phyloP scores from a whole-genome alignment of 306 rosid species.

The Dryas drummondii region DNA sequence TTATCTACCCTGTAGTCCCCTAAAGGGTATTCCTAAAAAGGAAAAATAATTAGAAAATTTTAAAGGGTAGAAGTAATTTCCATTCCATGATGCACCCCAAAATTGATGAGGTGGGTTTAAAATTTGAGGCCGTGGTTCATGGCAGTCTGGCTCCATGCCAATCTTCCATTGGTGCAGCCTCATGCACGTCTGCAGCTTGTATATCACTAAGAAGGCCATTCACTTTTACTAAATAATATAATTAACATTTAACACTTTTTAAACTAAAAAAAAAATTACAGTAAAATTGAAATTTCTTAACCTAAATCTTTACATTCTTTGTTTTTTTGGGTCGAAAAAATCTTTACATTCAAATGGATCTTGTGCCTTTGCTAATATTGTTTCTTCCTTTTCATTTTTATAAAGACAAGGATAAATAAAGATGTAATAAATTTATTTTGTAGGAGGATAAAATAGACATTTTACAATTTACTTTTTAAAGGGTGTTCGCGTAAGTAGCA shows the following conservation, averaged over 20 bases:
- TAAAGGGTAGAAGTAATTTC: background rate
- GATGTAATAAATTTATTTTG: too few relatives aligned
- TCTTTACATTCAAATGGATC: too few relatives aligned
- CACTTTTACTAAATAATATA: background rate
- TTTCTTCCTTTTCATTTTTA: too few relatives aligned
- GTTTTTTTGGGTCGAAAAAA: too few relatives aligned
- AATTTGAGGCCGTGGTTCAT: background rate
- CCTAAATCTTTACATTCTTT: too few relatives aligned
- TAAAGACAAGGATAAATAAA: too few relatives aligned
- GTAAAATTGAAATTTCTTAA: too few relatives aligned
- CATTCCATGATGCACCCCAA: background rate
- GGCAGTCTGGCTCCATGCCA: background rate
- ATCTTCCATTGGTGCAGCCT: conserved; percentile 6
- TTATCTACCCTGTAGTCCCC: background rate
- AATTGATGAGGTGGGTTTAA: background rate
- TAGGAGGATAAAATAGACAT: too few relatives aligned
- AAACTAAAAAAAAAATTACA: too few relatives aligned
- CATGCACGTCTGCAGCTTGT: background rate
- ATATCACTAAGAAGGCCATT: background rate
- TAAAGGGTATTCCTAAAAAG: background rate
- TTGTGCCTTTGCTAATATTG: too few relatives aligned
- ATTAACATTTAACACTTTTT: too few relatives aligned
- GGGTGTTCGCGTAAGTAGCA: background rate
- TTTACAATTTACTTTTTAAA: background rate
- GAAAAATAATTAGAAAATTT: background rate